Percentiles rank a stretch among this genome's conserved stretches.
phyloP scores from a whole-genome alignment of 768 basidiomycete species.

The Auriscalpium vulgare region DNA sequence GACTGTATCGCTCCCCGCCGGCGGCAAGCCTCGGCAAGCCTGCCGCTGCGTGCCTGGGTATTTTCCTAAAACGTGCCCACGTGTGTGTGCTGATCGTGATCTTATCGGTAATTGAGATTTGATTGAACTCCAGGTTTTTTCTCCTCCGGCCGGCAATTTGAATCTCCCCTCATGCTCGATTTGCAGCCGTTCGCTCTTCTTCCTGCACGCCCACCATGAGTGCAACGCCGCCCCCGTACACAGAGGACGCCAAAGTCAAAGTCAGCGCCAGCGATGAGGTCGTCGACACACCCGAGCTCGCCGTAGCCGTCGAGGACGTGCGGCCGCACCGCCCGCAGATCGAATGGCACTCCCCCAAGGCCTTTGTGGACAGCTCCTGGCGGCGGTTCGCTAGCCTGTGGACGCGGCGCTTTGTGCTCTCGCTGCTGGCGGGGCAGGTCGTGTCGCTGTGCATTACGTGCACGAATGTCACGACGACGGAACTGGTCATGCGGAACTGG shows the following conservation, averaged over 20 bases:
- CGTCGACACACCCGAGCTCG: background rate
- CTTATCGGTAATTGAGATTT: background rate
- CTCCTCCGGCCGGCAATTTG: background rate
- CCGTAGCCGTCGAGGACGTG: background rate
- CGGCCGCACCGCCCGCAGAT: conserved; percentile 45
- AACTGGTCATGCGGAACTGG: conserved; percentile 64
- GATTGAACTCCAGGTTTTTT: background rate
- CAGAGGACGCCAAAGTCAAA: background rate
- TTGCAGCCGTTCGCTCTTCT: background rate
- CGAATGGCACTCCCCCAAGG: conserved; percentile 49
- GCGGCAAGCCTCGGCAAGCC: no score
- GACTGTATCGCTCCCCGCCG: no score
- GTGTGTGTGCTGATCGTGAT: background rate
- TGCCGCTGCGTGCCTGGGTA: conserved; percentile 1
- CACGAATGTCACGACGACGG: conserved; percentile 81
- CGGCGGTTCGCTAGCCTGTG: conserved; percentile 67
- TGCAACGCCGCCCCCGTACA: background rate
- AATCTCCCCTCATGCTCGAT: no score
- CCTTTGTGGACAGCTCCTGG: conserved; percentile 46
- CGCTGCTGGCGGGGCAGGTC: conserved; percentile 70
- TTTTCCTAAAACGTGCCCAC: background rate
- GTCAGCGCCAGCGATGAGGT: background rate
- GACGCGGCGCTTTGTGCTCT: conserved; percentile 65
- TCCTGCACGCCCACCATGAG: background rate
- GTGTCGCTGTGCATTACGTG: conserved; percentile 85